Base-by-base conservation (phyloP, 1,284 basidiomycete genomes). In the Ganoderma resinaceum region DNA sequence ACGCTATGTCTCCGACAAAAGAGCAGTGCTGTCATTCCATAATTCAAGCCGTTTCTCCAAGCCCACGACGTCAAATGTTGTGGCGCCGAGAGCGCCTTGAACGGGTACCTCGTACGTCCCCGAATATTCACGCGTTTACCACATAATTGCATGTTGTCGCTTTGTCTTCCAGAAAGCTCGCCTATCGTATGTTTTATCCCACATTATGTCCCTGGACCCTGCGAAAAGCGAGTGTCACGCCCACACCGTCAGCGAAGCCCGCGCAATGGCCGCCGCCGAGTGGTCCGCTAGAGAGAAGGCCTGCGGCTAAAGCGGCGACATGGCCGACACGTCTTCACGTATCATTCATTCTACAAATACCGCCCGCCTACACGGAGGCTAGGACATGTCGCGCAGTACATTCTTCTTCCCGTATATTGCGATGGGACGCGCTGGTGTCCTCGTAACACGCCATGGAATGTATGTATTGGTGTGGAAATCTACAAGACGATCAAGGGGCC, bases 231-330 rank as follows among this genome's bases (percentile, higher is more conserved):
- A 14, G 12, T 23, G 46, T 26, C 46, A 26, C 11, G 23, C n/a
- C 46, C 46, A 52, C 23, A 3, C 23, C 14, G 23, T 23, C 11
- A 12, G 6, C 23, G 7, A 31, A 58, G 33, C 18, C 55, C 55
- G 55, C 33, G 33, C 55, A 58, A 58, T 9, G 55, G 33, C 55
- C 55, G 33, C 55, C 55, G 55, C 55, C 52, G 52, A 55, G 31
- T 12, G 20, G n/a, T 23, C 55, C 35, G 55, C 55, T 12, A 31
- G 46, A 2, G 11, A 49, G 52, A 55, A 55, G 26, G 29, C 5
- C 18, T 33, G 52, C 29, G 52, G 52, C 29, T 7, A 55, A 33
- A 35, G 33, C 33, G 33, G 35, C 55, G 55, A 55, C 53, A 31
- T 55, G 53, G 20, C 53, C 33, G 55, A 23, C 52, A 33, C 11